Percentiles rank a stretch among this genome's conserved stretches.
phyloP scores from a whole-genome alignment of 2,329 filamentous ascomycete genomes.

The Grosmannia serpens region DNA sequence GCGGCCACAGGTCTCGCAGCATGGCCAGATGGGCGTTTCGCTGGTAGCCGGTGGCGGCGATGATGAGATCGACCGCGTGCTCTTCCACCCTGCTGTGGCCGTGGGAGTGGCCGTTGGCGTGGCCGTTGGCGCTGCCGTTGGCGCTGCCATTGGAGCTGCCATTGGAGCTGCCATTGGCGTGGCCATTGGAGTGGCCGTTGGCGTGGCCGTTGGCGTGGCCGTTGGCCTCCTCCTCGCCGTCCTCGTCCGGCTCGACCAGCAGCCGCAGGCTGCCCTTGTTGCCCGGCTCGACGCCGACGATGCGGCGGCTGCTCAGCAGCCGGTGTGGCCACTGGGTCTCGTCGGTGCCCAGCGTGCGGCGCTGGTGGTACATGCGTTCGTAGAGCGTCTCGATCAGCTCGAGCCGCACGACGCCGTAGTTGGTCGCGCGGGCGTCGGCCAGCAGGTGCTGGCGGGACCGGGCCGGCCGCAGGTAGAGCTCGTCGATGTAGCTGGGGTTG shows the following conservation, averaged over 20 bases:
- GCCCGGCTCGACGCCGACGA: slow-evolving; percentile 48
- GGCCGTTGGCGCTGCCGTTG: slow-evolving; percentile 9
- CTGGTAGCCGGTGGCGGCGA: slow-evolving; percentile 80
- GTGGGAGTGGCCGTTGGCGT: neutral
- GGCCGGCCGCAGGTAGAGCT: slow-evolving; percentile 57
- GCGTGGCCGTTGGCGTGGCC: slow-evolving; percentile 11
- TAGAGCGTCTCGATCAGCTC: slow-evolving; percentile 83
- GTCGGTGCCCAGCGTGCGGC: slow-evolving; percentile 55
- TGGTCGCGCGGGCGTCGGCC: slow-evolving; percentile 66
- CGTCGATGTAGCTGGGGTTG: slow-evolving; percentile 74
- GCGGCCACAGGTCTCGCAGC: slow-evolving; percentile 51
- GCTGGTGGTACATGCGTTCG: slow-evolving; percentile 77
- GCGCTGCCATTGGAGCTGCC: neutral
- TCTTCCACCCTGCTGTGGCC: slow-evolving; percentile 31
- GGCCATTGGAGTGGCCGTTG: slow-evolving; percentile 10
- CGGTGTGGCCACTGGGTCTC: slow-evolving; percentile 70
- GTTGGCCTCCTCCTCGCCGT: slow-evolving; percentile 11
- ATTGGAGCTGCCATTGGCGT: slow-evolving; percentile 11
- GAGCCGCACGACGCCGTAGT: slow-evolving; percentile 91
- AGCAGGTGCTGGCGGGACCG: slow-evolving; percentile 50
- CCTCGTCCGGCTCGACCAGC: slow-evolving; percentile 35
- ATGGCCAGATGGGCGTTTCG: slow-evolving; percentile 69
- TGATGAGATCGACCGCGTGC: slow-evolving; percentile 67
- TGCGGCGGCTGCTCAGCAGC: slow-evolving; percentile 58
- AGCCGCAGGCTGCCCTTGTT: slow-evolving; percentile 39